Evolutionary conservation across 78 protist species (phyloP), one percentile per base, ranked within the genome.

Genomic region (Speleostelium caveatum): DNA sequence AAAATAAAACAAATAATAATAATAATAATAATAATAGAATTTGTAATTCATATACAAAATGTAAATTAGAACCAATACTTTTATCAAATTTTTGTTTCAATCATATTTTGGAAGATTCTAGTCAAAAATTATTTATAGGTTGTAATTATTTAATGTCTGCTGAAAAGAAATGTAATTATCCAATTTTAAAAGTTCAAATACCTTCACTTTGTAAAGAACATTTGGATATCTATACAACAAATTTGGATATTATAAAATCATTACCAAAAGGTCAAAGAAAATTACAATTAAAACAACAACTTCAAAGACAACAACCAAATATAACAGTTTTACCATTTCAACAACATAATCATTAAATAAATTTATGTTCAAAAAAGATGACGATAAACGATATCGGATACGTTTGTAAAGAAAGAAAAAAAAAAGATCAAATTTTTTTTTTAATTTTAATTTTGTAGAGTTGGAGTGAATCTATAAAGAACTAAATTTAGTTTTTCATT

Each of bases 161-260:
- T 26, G 76, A 14, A 38, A 39, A 58, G 36, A 56, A 32, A 83
- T 83, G 91, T 69, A 28, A 36, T 45, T 83, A 83, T 60, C 91
- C 91, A 59, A 69, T 83, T 32, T 35, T 83, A 39, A 83, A 83
- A 35, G 26, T 74, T 12, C 79, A 69, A 59, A 36, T 83, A 42
- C 91, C 91, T 51, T 39, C 67, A 19, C 28, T 83, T 30, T 83
- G 91, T 69, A n/a, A 21, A 19, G 79, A 83, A 68, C 91, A 83
- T 60, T 83, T 69, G 24, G 91, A 83, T 35, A 58, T 83, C 38
- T 72, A 51, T 53, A 56, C 45, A 28, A 72, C 41, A 0, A 72
- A 72, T 33, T 30, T n/a, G 17, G 78, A 72, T 22, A 33, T 33
- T 2, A 45, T 72, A n/a, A 72, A 72, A 72, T 28, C 60, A 3